phyloP scores from a whole-genome alignment of 179 eudicot genomes.

The Vitellaria paradoxa region DNA sequence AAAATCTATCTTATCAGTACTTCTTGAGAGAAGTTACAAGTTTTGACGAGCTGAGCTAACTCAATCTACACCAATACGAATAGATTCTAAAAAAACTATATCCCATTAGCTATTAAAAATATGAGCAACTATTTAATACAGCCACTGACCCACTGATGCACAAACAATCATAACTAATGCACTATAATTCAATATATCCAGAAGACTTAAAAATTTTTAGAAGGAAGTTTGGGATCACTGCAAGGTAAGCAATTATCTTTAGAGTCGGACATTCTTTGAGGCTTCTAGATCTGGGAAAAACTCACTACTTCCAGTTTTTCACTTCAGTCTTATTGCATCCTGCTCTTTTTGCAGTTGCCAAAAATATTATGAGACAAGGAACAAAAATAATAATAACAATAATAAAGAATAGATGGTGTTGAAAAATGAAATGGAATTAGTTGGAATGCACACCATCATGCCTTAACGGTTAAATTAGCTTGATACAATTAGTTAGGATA shows the following conservation, averaged over 20 bases:
- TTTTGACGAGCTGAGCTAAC: too few relatives aligned
- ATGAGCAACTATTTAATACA: neutral
- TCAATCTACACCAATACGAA: too few relatives aligned
- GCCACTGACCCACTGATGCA: neutral
- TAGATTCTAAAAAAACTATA: too few relatives aligned
- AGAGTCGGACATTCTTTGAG: neutral
- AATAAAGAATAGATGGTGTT: neutral
- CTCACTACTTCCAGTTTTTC: neutral
- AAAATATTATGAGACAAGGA: neutral
- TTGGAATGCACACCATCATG: neutral
- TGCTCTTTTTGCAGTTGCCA: neutral
- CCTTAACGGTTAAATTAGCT: neutral
- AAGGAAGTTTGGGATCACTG: neutral
- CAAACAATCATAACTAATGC: neutral
- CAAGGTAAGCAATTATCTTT: neutral
- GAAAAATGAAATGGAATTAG: neutral
- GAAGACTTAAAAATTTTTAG: neutral
- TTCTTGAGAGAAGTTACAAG: too few relatives aligned
- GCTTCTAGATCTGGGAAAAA: neutral
- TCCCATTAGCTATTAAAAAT: neutral
- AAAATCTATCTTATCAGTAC: too few relatives aligned
- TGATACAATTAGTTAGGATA: too few relatives aligned
- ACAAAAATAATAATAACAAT: too few relatives aligned
- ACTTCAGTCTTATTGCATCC: neutral
- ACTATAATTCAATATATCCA: neutral